Evolutionary conservation across 352 stramenopile species (phyloP).

Genomic region (Globisporangium heterothallicum): DNA sequence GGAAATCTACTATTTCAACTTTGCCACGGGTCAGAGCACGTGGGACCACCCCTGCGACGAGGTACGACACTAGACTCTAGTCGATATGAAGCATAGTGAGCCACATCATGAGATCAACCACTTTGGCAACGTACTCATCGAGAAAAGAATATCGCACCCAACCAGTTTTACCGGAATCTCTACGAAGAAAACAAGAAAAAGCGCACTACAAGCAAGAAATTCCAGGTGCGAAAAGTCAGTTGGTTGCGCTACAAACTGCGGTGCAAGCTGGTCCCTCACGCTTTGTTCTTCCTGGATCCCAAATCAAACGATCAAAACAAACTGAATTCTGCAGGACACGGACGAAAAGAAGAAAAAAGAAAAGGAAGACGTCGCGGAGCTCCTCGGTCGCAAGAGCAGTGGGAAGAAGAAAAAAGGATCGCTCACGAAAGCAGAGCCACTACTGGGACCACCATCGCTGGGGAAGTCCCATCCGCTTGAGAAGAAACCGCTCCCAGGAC

Average conservation of each 20-base stretch:
- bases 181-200: constrained; percentile 93
- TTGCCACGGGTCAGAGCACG: constrained; percentile 86
- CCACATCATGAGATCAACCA: no score
- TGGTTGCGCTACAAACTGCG: background rate
- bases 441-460: constrained; percentile 35
- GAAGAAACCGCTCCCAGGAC: constrained; percentile 61
- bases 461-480: constrained; percentile 43
- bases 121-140: constrained; percentile 3
- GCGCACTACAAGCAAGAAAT: constrained; percentile 24
- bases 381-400: constrained; percentile 54
- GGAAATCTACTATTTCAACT: constrained; percentile 97
- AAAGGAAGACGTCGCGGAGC: constrained; percentile 73
- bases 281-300: no score
- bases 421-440: constrained; percentile 19
- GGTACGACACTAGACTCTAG: constrained; percentile 17
- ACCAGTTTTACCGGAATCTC: constrained; percentile 87
- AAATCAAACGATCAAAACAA: no score
- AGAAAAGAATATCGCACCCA: background rate
- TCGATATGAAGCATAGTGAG: no score
- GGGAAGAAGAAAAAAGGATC: constrained; percentile 57
- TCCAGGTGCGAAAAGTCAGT: constrained; percentile 20
- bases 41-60: constrained; percentile 95
- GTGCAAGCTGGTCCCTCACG: background rate
- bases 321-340: constrained; percentile 28
- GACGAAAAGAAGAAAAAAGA: constrained; percentile 77